Conservation (phyloP, 2,329 filamentous ascomycete genomes). For the Tolypocladium endophyticum region DNA sequence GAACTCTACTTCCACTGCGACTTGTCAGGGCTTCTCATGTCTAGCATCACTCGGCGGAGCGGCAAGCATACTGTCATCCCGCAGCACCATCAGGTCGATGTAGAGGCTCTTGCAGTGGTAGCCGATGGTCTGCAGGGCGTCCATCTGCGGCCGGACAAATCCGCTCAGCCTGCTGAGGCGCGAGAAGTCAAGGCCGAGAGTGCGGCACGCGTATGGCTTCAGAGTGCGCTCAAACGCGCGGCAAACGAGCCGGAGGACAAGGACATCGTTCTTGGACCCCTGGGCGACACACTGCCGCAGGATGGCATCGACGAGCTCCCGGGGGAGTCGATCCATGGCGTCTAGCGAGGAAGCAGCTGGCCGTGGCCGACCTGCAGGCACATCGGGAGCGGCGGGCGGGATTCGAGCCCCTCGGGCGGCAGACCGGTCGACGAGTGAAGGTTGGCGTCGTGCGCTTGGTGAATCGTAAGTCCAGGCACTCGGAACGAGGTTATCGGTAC, state of each 20-base stretch:
- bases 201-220: conserved; percentile 33
- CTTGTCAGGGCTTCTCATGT: conserved; percentile 3
- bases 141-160: conserved; percentile 21
- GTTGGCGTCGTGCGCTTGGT: neutral
- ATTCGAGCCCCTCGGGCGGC: neutral
- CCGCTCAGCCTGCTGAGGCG: conserved; percentile 29
- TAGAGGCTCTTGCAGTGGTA: conserved; percentile 37
- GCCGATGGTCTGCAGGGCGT: conserved; percentile 33
- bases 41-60: neutral
- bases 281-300: conserved; percentile 29
- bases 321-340: conserved; percentile 34
- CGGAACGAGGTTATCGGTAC: neutral
- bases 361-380: neutral
- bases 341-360: neutral
- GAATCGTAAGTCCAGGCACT: neutral
- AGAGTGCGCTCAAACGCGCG: conserved; percentile 35
- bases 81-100: conserved; percentile 41
- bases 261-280: conserved; percentile 32
- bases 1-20: conserved; percentile 36
- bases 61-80: conserved; percentile 33
- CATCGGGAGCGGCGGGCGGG: neutral
- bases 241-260: conserved; percentile 37
- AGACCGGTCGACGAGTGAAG: neutral
- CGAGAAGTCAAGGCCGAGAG: conserved; percentile 39
- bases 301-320: conserved; percentile 36